These are phyloP conservation scores for Pseudomonodictys pantanalensis DNA, from an alignment of 495 filamentous ascomycete species.

Conservation along the genomic window DNA sequence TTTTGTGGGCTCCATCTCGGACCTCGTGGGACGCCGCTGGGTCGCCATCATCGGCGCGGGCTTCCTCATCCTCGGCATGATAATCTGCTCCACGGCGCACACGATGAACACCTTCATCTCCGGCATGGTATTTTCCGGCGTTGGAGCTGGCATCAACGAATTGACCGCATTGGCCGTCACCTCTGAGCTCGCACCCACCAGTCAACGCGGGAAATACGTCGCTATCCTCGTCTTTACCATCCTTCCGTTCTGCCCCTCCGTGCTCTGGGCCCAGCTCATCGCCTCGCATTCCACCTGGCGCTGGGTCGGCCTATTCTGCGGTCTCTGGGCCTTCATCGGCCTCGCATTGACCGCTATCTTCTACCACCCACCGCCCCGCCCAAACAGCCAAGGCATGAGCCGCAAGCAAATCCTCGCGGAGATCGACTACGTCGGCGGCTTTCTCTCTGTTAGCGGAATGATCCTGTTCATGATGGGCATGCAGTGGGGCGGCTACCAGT, in stretches of 20 bases:
- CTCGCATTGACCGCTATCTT: constrained; percentile 60
- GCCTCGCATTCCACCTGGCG: constrained; percentile 59
- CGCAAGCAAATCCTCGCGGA: constrained; percentile 52
- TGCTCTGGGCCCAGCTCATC: constrained; percentile 69
- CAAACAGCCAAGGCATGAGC: constrained; percentile 51
- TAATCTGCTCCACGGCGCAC: constrained; percentile 59
- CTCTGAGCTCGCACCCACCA: constrained; percentile 65
- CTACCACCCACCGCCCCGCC: constrained; percentile 64
- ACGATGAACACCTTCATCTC: constrained; percentile 55
- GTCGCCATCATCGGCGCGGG: constrained; percentile 60
- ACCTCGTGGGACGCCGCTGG: constrained; percentile 65
- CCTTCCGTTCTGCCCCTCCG: constrained; percentile 64
- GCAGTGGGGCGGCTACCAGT: constrained; percentile 65
- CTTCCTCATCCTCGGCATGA: constrained; percentile 62
- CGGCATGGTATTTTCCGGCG: constrained; percentile 61
- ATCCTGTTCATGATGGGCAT: constrained; percentile 64
- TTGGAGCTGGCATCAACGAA: constrained; percentile 63
- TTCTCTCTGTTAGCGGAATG: constrained; percentile 63
- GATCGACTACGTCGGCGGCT: constrained; percentile 66
- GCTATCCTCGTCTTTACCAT: constrained; percentile 66
- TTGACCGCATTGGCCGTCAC: constrained; percentile 67
- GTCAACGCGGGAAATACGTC: constrained; percentile 66
- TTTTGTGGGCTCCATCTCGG: constrained; percentile 69
- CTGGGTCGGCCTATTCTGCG: constrained; percentile 60
- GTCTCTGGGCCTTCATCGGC: constrained; percentile 60